Percentiles rank a stretch among this genome's conserved stretches.
phyloP scores from a whole-genome alignment of 495 filamentous ascomycete species.

The Penicillium samsonianum region DNA sequence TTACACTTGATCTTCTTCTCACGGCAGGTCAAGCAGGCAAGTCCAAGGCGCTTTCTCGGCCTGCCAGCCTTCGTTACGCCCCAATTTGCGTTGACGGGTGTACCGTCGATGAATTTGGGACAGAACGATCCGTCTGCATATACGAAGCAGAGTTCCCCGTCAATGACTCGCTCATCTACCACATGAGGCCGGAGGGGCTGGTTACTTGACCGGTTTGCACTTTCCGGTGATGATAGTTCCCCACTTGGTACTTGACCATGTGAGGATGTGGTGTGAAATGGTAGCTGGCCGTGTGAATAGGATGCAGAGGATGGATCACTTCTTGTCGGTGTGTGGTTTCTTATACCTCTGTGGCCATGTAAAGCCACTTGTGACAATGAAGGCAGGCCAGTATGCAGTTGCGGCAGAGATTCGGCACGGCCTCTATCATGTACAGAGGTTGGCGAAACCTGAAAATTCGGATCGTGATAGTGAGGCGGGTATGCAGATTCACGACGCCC shows the following conservation, averaged over 20 bases:
- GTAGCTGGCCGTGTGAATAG: slow-evolving; percentile 19
- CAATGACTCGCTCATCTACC: slow-evolving; percentile 55
- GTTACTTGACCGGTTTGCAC: slow-evolving; percentile 19
- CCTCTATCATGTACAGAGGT: slow-evolving; percentile 24
- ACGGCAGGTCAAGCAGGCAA: slow-evolving; percentile 85
- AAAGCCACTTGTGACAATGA: slow-evolving; percentile 39
- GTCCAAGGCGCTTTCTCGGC: slow-evolving; percentile 82
- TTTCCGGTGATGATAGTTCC: slow-evolving; percentile 28
- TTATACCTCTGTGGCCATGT: slow-evolving; percentile 24
- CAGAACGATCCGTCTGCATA: slow-evolving; percentile 86
- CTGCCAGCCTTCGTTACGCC: slow-evolving; percentile 91
- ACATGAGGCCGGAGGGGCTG: slow-evolving; percentile 43
- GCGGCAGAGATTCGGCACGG: slow-evolving; percentile 28
- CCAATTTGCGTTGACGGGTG: slow-evolving; percentile 88
- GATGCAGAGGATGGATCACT: slow-evolving; percentile 25
- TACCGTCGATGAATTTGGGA: slow-evolving; percentile 80
- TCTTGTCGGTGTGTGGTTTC: slow-evolving; percentile 21
- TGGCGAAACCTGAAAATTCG: slow-evolving; percentile 17
- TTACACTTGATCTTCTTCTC: slow-evolving; percentile 98
- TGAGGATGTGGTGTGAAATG: slow-evolving; percentile 15
- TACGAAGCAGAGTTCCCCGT: slow-evolving; percentile 79
- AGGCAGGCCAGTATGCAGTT: slow-evolving; percentile 32
- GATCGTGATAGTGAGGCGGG: slow-evolving; percentile 28
- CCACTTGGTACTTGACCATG: slow-evolving; percentile 22
- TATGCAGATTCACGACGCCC: slow-evolving; percentile 26